Base-by-base conservation (phyloP, 2,329 filamentous ascomycete species). In the Teratosphaeriaceae sp. region DNA sequence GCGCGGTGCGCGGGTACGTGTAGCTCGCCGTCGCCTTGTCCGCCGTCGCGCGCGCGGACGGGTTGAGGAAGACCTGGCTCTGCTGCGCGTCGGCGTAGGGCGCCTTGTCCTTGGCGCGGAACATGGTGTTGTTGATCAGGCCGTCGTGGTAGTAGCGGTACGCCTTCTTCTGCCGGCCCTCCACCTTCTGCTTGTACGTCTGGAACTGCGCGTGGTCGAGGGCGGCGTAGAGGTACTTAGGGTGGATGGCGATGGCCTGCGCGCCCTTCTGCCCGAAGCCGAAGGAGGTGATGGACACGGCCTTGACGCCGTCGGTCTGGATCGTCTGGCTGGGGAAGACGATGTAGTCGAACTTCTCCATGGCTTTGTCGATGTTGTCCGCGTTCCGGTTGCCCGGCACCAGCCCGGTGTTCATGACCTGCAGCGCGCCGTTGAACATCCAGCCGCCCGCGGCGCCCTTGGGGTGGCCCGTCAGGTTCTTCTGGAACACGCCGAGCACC, bases 81-180 rank as follows among this genome's bases (percentile, higher is more conserved):
- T 94, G 84, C 70, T 92, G 85, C 44, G 85, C 82, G 42, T 96
- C 88, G 35, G 81, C 82, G 71, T 97, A 98, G 34, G 92, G 94
- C 34, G 89, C 77, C 65, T 89, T 82, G 61, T 78, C 78, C 81
- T 98, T 98, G 66, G 94, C 89, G 50, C 94, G 88, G 69, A 98
- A 98, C 67, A 98, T 78, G 52, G 82, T 87, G 76, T 98, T 97
- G 76, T 94, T 96, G 76, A 97, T 89, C 65, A 98, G 76, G 50
- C 90, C 89, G 59, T 95, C 94, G 73, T 98, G 94, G 82, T 94
- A 95, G 80, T 87, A 97, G 52, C 92, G 81, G 76, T 98, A 98
- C 0, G 92, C 88, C 75, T 90, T 96, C 87, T 96, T 97, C 69
- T 98, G 94, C 51, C 92, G 81, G 29, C 88, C 82, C 60, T 88